Evolutionary conservation across 75 land plant genomes (phyloP).

Genomic region (Cryptomeria japonica): DNA sequence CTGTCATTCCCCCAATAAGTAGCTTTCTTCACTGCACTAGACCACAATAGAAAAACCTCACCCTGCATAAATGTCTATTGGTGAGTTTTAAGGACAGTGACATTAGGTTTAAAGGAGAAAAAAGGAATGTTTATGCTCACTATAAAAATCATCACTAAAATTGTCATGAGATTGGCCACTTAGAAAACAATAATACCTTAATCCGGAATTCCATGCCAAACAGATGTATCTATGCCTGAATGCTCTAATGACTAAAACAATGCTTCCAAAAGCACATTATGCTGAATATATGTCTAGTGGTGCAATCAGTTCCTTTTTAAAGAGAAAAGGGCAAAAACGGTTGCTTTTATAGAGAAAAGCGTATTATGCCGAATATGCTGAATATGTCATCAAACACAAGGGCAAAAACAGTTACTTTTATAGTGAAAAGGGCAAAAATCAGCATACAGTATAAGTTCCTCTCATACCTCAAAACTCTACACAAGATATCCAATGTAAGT

Average conservation of each 20-base stretch:
- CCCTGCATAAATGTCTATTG: not conserved
- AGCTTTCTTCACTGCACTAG: conserved; percentile 5
- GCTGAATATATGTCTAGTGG: not conserved
- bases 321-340: too few species aligned
- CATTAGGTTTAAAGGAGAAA: not conserved
- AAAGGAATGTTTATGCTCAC: not conserved
- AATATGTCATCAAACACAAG: too few species aligned
- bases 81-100: not conserved
- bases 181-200: not conserved
- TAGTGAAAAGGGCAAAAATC: not conserved
- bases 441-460: not conserved
- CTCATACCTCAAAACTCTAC: too few species aligned
- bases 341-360: not conserved
- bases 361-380: too few species aligned
- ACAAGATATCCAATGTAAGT: not conserved
- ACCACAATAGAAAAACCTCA: conserved; percentile 5
- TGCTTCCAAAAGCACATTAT: not conserved
- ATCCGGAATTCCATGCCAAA: not conserved
- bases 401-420: not conserved
- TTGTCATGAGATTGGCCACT: not conserved
- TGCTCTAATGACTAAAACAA: not conserved
- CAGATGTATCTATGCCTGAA: not conserved
- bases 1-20: not conserved
- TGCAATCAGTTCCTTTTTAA: too few species aligned
- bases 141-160: not conserved